Evolutionary conservation across 495 filamentous ascomycete genomes (phyloP).

Genomic region (Xylaria flabelliformis): DNA sequence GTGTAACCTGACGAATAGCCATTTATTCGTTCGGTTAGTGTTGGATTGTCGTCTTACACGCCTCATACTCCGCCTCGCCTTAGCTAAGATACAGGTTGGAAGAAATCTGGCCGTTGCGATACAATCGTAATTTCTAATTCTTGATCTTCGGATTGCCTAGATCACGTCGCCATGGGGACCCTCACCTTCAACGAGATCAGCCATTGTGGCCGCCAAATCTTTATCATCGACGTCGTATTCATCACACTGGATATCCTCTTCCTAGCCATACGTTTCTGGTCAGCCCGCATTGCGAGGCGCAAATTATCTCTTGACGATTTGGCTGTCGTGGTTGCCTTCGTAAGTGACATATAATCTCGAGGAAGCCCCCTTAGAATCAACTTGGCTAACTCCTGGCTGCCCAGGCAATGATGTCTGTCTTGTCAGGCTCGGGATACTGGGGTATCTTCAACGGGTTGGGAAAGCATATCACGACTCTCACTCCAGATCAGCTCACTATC

Average conservation of each 20-base stretch:
- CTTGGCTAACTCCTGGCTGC: background rate
- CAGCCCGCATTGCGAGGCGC: background rate
- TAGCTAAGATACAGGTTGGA: background rate
- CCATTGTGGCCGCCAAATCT: background rate
- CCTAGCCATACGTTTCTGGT: conserved; percentile 17
- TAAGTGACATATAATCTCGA: conserved; percentile 3
- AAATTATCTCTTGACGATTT: conserved; percentile 5
- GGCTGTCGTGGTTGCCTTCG: conserved; percentile 8
- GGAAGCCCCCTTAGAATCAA: background rate
- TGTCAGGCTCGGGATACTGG: conserved; percentile 16
- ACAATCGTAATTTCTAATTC: background rate
- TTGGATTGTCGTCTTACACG: background rate
- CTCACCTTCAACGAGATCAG: background rate
- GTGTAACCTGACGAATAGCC: too few species aligned
- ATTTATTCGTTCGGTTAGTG: too few species aligned
- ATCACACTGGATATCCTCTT: background rate
- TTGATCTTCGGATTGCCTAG: background rate
- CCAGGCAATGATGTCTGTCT: background rate
- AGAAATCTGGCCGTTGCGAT: background rate
- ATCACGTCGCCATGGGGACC: background rate
- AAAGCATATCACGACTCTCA: conserved; percentile 17
- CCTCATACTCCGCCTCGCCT: background rate
- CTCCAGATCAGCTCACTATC: background rate
- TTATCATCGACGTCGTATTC: conserved; percentile 6
- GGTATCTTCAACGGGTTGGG: conserved; percentile 26